These are phyloP conservation scores for Trichocladium uniseriatum DNA, from an alignment of 495 filamentous ascomycete genomes.

Conservation along the genomic window DNA sequence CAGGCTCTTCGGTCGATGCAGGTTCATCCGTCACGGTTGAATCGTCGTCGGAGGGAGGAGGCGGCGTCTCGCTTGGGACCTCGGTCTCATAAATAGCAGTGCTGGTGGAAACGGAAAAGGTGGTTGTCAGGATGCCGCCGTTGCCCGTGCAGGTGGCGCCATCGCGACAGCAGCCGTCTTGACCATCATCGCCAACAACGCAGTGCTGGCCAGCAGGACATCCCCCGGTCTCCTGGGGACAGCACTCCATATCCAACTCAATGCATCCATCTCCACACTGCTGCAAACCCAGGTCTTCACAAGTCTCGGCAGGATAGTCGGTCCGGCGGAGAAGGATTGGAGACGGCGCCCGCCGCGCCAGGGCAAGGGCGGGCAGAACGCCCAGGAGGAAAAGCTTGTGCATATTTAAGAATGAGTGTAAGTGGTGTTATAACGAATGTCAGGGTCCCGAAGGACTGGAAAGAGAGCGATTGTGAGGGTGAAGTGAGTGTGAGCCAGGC, in stretches of 20 bases:
- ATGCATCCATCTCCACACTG: conserved; percentile 5
- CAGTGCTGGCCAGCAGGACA: neutral
- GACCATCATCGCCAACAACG: neutral
- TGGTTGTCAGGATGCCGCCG: neutral
- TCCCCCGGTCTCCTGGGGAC: neutral
- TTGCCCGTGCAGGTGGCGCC: conserved; percentile 3
- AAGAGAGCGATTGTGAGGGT: conserved; percentile 4
- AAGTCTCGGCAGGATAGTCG: neutral
- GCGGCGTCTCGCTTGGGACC: too few species aligned
- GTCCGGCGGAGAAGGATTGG: neutral
- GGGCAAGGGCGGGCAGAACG: conserved; percentile 10
- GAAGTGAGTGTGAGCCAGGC: neutral
- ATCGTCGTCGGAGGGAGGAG: too few species aligned
- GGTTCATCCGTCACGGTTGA: too few species aligned
- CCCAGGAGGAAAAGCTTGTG: conserved; percentile 11
- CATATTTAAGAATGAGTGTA: conserved; percentile 7
- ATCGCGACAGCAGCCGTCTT: conserved; percentile 5
- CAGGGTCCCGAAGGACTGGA: conserved; percentile 12
- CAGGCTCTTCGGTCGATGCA: too few species aligned
- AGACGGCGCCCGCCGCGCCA: conserved; percentile 1
- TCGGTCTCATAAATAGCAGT: neutral
- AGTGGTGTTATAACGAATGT: conserved; percentile 6
- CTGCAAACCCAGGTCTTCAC: conserved; percentile 1
- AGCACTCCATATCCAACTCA: conserved; percentile 1
- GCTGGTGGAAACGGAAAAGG: neutral